Base-by-base conservation (phyloP, 495 filamentous ascomycete genomes). In the Aspergillus heteromorphus region DNA sequence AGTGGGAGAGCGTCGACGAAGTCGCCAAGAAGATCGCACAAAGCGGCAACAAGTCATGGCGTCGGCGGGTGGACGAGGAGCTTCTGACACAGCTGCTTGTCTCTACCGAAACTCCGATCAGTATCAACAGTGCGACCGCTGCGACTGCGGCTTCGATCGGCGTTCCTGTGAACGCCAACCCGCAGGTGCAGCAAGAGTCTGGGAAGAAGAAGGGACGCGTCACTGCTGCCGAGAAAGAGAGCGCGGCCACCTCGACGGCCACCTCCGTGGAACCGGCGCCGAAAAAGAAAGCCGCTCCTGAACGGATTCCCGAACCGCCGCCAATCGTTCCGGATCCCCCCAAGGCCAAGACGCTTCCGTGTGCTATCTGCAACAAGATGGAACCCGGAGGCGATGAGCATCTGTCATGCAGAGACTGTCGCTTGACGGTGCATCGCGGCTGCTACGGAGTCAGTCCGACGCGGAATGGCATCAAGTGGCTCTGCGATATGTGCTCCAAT, bases 1-100 rank as follows among this genome's bases (percentile, higher is more conserved):
- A 93, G 55, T 99, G 90, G 83, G 93, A 97, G 65, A 88, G 95
- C 59, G 78, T 88, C n/a, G 93, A 97, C 51, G 93, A 97, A 58
- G 79, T 96, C 30, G 85, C 86, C 19, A 96, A 93, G 76, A 93
- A 95, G 75, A 84, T 95, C 49, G 84, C 84, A 3, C 83, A 85
- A 49, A 85, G 83, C 53, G 90, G 91, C 40, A 89, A 91, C 36
- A 86, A 89, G 54, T 88, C 88, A 1, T 91, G 87, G 87, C 91
- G 92, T 65, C 82, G 89, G 45, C 86, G 83, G 48, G 84, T 93
- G 48, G 93, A 97, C 59, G 92, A 97, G 64, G 95, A 97, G 65
- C 75, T 96, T 10, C 74, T 96, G 48, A 86, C 86, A 48, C 93
- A 97, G 70, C 74, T 96, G 18, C 73, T 80, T 38, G 74, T 77